phyloP scores from a whole-genome alignment of 768 basidiomycete species.

The Sarcodon sp. region DNA sequence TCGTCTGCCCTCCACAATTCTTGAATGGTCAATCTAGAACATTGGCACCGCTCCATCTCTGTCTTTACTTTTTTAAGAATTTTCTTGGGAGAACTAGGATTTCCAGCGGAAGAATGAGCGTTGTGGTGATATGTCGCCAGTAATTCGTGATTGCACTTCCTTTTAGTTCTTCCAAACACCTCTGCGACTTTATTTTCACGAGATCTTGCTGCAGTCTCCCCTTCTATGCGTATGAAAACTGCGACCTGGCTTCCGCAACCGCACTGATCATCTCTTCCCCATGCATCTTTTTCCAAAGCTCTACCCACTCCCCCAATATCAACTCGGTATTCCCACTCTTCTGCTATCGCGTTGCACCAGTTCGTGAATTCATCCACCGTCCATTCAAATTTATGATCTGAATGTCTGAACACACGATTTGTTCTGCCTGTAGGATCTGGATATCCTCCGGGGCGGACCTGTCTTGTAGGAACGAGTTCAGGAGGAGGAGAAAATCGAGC shows the following conservation, averaged over 20 bases:
- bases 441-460: constrained; percentile 31
- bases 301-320: constrained; percentile 46
- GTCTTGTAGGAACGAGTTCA: constrained; percentile 14
- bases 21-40: constrained; percentile 29
- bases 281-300: constrained; percentile 48
- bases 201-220: constrained; percentile 13
- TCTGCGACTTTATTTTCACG: constrained; percentile 17
- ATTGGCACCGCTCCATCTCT: constrained; percentile 42
- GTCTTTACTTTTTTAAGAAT: constrained; percentile 36
- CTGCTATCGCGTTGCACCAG: constrained; percentile 47
- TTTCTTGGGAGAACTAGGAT: constrained; percentile 26
- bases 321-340: constrained; percentile 64
- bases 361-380: constrained; percentile 56
- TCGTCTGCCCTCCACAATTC: constrained; percentile 33
- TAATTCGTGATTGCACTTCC: constrained; percentile 14
- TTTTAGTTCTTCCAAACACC: constrained; percentile 6
- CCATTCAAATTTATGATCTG: constrained; percentile 88
- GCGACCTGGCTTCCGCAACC: constrained; percentile 63
- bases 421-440: constrained; percentile 71
- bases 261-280: constrained; percentile 52
- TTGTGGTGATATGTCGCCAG: constrained; percentile 34
- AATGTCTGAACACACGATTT: constrained; percentile 61
- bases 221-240: constrained; percentile 39
- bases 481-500: constrained; percentile 60
- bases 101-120: constrained; percentile 33